Conservation (phyloP, 1,284 basidiomycete species). For the Boletus smithii region DNA sequence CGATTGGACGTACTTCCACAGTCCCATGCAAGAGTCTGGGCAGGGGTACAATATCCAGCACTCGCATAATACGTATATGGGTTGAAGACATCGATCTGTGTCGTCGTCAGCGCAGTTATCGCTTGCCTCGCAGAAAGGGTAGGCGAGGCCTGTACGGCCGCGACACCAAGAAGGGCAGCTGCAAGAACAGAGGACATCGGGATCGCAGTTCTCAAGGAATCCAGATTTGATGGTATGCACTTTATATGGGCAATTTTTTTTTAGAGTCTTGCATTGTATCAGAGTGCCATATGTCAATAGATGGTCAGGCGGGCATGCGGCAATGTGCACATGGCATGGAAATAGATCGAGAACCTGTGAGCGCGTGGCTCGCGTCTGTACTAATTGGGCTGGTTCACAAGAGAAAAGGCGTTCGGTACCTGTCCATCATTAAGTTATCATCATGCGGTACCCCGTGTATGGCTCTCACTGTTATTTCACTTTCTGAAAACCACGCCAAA, state of each 20-base stretch:
- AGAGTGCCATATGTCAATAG: conserved; percentile 12
- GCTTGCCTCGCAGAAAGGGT: conserved; percentile 28
- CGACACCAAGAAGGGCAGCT: conserved; percentile 16
- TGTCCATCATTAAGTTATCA: not conserved
- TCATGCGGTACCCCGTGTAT: not conserved
- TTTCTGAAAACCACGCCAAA: not conserved
- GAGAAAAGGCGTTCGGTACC: not conserved
- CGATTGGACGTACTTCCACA: conserved; percentile 62
- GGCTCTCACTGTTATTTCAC: not conserved
- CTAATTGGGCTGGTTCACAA: not conserved
- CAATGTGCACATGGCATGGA: not conserved
- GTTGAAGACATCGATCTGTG: conserved; percentile 47
- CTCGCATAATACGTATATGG: conserved; percentile 58
- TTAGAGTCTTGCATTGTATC: not conserved
- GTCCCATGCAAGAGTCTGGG: conserved; percentile 48
- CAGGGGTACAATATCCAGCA: conserved; percentile 52
- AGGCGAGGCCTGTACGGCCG: conserved; percentile 25
- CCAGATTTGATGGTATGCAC: not conserved
- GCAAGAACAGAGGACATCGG: conserved; percentile 21
- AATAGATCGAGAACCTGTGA: not conserved
- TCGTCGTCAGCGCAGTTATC: conserved; percentile 41
- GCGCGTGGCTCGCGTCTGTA: not conserved
- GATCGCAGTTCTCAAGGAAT: not conserved
- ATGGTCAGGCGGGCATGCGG: not conserved
- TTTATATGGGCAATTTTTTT: not conserved